These are phyloP conservation scores for Thalia dealbata DNA, from an alignment of 176 grass and related monocot genomes.

Conservation along the genomic window DNA sequence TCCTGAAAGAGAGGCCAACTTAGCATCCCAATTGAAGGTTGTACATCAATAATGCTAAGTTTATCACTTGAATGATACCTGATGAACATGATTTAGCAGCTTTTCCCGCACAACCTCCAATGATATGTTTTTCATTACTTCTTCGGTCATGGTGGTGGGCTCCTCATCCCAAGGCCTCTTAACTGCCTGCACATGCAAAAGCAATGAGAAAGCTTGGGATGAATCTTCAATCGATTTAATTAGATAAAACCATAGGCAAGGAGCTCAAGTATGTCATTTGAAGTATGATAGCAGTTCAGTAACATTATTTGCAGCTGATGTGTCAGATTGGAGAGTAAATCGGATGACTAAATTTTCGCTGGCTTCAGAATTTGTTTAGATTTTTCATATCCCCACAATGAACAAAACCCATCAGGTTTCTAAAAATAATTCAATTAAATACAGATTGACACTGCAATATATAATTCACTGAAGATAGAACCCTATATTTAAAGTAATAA, in stretches of 20 bases:
- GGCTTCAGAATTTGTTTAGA: no score
- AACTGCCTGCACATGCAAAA: constrained; percentile 47
- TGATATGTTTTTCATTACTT: constrained; percentile 85
- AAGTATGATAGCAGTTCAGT: not conserved
- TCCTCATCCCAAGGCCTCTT: constrained; percentile 97
- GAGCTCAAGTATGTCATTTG: not conserved
- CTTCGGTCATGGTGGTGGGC: constrained; percentile 73
- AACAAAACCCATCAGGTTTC: no score
- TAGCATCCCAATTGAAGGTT: constrained; percentile 20
- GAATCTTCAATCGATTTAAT: not conserved
- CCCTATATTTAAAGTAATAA: not conserved
- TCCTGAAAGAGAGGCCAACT: constrained; percentile 40
- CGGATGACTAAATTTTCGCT: no score
- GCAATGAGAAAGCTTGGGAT: not conserved
- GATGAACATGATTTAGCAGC: constrained; percentile 92
- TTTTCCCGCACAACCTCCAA: constrained; percentile 91
- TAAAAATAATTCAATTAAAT: no score
- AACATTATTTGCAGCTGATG: not conserved
- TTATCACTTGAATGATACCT: constrained; percentile 34
- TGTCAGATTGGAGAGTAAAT: no score
- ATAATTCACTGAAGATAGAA: not conserved
- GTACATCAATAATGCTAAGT: constrained; percentile 11
- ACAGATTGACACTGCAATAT: not conserved
- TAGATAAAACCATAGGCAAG: not conserved
- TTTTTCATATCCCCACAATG: no score